These are phyloP conservation scores for Stephania japonica DNA, from an alignment of 164 flowering plant genomes.

Conservation along the genomic window DNA sequence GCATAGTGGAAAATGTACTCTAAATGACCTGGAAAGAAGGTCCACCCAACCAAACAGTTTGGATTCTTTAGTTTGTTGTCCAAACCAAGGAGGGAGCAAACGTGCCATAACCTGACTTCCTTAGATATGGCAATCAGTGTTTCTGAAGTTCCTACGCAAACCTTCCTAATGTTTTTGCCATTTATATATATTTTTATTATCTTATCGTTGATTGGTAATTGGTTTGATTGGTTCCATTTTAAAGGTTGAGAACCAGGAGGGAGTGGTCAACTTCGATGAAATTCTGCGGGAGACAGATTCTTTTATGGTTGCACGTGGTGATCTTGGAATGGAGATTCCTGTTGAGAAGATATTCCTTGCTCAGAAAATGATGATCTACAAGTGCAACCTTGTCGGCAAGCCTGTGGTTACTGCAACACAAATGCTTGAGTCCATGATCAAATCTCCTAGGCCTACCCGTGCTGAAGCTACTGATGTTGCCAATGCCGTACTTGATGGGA, in stretches of 20 bases:
- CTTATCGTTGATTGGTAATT: not conserved
- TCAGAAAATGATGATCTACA: conserved; percentile 93
- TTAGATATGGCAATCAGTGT: not conserved
- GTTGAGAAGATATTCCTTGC: conserved; percentile 89
- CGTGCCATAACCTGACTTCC: not conserved
- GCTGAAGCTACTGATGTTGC: conserved; percentile 93
- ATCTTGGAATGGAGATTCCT: conserved; percentile 92
- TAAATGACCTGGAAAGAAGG: too few relatives aligned
- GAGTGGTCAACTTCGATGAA: conserved; percentile 82
- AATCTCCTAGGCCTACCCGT: conserved; percentile 81
- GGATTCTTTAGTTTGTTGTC: too few relatives aligned
- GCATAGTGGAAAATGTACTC: too few relatives aligned
- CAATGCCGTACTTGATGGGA: conserved; percentile 84
- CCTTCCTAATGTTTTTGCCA: not conserved
- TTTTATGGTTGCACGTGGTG: conserved; percentile 94
- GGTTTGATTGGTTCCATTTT: conserved; percentile 6
- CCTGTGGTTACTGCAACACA: conserved; percentile 92
- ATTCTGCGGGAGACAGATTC: conserved; percentile 80
- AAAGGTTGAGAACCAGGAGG: conserved; percentile 88
- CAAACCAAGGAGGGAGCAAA: too few relatives aligned
- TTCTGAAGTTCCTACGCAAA: not conserved
- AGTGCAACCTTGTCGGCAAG: conserved; percentile 77
- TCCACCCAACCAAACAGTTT: too few relatives aligned
- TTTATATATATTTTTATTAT: too few relatives aligned
- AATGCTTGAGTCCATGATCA: conserved; percentile 91